Base-by-base conservation (phyloP, 495 filamentous ascomycete species). In the Haplographium delicatum region DNA sequence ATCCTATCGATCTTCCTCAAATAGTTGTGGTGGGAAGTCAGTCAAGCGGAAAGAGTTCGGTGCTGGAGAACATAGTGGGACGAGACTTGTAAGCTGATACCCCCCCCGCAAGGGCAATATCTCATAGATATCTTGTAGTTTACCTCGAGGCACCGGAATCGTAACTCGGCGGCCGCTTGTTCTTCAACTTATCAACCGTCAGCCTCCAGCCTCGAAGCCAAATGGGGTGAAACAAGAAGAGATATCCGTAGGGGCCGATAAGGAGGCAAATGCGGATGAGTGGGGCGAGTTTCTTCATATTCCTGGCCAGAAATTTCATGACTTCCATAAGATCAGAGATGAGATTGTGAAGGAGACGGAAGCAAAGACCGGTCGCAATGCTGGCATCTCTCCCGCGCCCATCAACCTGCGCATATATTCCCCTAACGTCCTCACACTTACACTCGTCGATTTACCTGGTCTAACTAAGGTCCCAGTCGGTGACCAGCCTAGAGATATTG, bases 251-350 rank as follows among this genome's bases (percentile, higher is more conserved):
- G 72, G 62, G 44, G 66, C 58, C 49, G 93, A 97, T 68, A 83
- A 83, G 63, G 88, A 88, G 51, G 83, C 88, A 56, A 99, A 99
- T 68, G 65, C 80, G 24, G 90, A 97, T 63, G 94, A 99, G 69
- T 97, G 95, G 84, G 94, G 93, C 71, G 94, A 99, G 75, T 99
- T 99, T 69, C 76, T 97, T 44, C 94, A 99, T 66, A 89, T 99
- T 50, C 94, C 93, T 28, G 93, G 93, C 57, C 87, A 99, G 73
- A 97, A 97, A 72, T 97, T 95, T 77, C 82, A 81, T 73, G 94
- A 99, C 69, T 99, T 99, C 75, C 94, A 95, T 77, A 96, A 96
- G 78, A 96, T 99, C 59, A 82, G 94, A 53, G 94, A 99, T 33
- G 94, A 99, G 73, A 97, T 99, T 61, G 87, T 91, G 50, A 81